These are phyloP conservation scores for Tardiomyces depauwii DNA, from an alignment of 1,139 yeast genomes.

Conservation along the genomic window DNA sequence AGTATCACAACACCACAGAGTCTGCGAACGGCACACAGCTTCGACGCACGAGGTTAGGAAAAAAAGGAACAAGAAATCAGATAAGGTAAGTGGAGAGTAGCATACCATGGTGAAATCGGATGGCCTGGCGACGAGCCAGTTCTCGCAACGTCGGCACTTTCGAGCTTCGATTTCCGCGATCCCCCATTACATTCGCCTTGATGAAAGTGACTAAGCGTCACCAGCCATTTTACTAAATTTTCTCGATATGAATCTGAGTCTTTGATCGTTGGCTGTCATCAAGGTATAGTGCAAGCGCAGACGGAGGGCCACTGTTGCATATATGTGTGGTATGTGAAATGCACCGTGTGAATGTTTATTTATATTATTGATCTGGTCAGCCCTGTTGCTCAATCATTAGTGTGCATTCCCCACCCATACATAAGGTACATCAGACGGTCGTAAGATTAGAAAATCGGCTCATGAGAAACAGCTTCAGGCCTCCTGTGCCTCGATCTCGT, in stretches of 20 bases:
- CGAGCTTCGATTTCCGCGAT: neutral
- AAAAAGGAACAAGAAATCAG: neutral
- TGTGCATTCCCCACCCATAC: neutral
- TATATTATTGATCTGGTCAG: too few relatives aligned
- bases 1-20: slow-evolving; percentile 9
- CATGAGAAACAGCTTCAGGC: slow-evolving; percentile 8
- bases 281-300: too few relatives aligned
- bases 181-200: neutral
- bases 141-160: neutral
- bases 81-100: neutral
- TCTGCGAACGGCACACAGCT: slow-evolving; percentile 9
- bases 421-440: neutral
- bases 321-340: too few relatives aligned
- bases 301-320: too few relatives aligned
- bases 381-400: neutral
- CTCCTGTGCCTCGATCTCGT: neutral
- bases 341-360: too few relatives aligned
- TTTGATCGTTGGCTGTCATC: too few relatives aligned
- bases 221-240: too few relatives aligned
- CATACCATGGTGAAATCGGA: neutral
- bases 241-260: too few relatives aligned
- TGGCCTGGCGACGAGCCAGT: neutral
- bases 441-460: slow-evolving; percentile 2
- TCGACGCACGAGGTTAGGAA: slow-evolving; percentile 1
- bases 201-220: too few relatives aligned